Evolutionary conservation across 257 asterid genomes (phyloP).

Genomic region (Avicennia marina): DNA sequence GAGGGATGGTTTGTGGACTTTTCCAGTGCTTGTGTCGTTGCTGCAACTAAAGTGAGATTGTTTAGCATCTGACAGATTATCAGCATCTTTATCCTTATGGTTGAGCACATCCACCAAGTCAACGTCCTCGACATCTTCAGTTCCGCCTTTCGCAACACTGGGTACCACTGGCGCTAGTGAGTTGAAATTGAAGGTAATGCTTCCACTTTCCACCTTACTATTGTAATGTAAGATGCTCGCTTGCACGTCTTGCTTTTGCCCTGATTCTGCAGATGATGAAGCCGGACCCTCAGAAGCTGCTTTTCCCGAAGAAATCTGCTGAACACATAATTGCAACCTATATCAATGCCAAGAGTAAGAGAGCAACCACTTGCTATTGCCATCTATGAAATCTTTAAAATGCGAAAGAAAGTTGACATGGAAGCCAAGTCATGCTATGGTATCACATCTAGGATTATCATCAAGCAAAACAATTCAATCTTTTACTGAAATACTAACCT

Average conservation of each 20-base stretch:
- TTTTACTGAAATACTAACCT: too few relatives aligned
- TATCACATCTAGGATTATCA: not conserved
- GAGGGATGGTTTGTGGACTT: not conserved
- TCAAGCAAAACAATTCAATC: too few relatives aligned
- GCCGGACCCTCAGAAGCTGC: conserved; percentile 21
- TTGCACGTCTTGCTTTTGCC: conserved; percentile 29
- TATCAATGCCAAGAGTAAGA: conserved; percentile 7
- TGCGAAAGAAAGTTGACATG: too few relatives aligned
- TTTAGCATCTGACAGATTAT: too few relatives aligned
- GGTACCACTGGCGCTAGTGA: too few relatives aligned
- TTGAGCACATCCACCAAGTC: conserved; percentile 10
- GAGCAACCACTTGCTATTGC: not conserved
- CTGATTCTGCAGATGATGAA: too few relatives aligned
- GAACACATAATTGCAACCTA: conserved; percentile 8
- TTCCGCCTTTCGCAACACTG: not conserved
- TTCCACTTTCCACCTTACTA: conserved; percentile 23
- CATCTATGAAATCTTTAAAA: not conserved
- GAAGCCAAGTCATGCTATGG: too few relatives aligned
- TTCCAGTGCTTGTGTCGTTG: too few relatives aligned
- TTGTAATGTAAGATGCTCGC: conserved; percentile 25
- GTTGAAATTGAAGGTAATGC: not conserved
- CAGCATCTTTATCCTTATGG: conserved; percentile 8
- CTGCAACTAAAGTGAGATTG: too few relatives aligned
- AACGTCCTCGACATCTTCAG: conserved; percentile 13
- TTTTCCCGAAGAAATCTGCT: conserved; percentile 36